Evolutionary conservation across 495 filamentous ascomycete species (phyloP), one percentile per base, ranked within the genome.

Genomic region (Xylaria curta): DNA sequence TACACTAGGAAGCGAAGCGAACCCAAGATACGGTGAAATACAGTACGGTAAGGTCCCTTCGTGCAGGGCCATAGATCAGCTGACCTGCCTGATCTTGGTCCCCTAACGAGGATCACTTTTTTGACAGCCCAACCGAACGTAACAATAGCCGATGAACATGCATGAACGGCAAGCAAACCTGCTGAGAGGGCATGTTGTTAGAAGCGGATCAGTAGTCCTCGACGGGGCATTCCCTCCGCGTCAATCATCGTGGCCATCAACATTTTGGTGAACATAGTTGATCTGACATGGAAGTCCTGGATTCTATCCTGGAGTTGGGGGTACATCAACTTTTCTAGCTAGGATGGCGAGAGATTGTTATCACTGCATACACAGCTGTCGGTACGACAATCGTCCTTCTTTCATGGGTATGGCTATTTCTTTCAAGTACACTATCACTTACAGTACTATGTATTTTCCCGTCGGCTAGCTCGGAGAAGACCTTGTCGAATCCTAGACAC

Each of bases 401-500:
- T 24, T 62, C 40, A 26, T 40, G 2, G 1, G 4, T 15, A 31
- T 38, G 19, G 13, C 17, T 62, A 12, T 61, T 21, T 38, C 2
- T 38, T 61, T 8, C 21, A 10, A 9, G 2, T 63, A 21, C 33
- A 61, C 19, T 10, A 24, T 47, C 28, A 31, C 28, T 1, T 31
- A 31, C 28, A 1, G 24, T 9, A 53, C 59, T 24, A 24, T 13
- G 5, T 46, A 46, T 63, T 44, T 21, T 4, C 33, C 38, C 36
- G 38, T 44, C 60, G 60, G 60, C 38, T 44, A 63, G 60, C 60
- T 40, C 60, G 60, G 60, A 63, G 60, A 44, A 24, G 38, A 1
- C 58, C 58, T 17, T 2, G 58, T 36, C 28, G 28, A 36, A 59
- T 31, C 54, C 54, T 59, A 3, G 33, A 38, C 17, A 4, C 10